A percentile compares a stretch with the other conserved stretches of the same genome.
phyloP scores from a whole-genome alignment of 1,284 basidiomycete species.

The Ceratobasidium sp. region DNA sequence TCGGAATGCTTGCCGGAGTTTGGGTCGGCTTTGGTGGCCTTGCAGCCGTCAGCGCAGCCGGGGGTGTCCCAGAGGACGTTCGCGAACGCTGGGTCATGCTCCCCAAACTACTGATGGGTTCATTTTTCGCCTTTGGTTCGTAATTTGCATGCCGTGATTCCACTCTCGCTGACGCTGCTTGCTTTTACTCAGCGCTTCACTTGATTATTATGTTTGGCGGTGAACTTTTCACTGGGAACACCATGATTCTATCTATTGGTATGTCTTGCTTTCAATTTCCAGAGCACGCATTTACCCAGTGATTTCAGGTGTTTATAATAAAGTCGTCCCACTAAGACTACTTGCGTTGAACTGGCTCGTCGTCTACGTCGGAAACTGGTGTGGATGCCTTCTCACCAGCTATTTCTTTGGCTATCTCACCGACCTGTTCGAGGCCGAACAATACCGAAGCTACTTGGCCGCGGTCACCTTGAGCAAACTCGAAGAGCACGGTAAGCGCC shows the following conservation, averaged over 20 bases:
- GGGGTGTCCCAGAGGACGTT: conserved; percentile 41
- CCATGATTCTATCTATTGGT: conserved; percentile 43
- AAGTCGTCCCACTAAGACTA: neutral
- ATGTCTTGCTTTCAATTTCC: conserved; percentile 12
- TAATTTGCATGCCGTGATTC: conserved; percentile 31
- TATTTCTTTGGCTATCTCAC: conserved; percentile 43
- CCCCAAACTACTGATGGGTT: conserved; percentile 1
- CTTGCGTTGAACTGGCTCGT: conserved; percentile 36
- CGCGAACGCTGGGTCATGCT: conserved; percentile 25
- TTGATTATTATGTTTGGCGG: conserved; percentile 40
- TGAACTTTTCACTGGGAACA: conserved; percentile 44
- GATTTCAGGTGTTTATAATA: neutral
- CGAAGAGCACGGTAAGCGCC: conserved; percentile 20
- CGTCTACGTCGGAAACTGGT: conserved; percentile 43
- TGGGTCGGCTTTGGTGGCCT: conserved; percentile 41
- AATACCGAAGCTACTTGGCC: conserved; percentile 9
- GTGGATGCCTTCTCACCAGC: conserved; percentile 40
- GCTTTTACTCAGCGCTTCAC: conserved; percentile 39
- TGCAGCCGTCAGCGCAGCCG: conserved; percentile 39
- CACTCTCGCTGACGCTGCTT: conserved; percentile 28
- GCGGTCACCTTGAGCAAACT: conserved; percentile 6
- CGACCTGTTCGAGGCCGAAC: conserved; percentile 38
- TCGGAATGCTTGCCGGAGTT: conserved; percentile 35
- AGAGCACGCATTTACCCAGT: neutral
- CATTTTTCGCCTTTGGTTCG: conserved; percentile 31